Conservation (phyloP, 805 yeast species). For the Yarrowia deformans region DNA sequence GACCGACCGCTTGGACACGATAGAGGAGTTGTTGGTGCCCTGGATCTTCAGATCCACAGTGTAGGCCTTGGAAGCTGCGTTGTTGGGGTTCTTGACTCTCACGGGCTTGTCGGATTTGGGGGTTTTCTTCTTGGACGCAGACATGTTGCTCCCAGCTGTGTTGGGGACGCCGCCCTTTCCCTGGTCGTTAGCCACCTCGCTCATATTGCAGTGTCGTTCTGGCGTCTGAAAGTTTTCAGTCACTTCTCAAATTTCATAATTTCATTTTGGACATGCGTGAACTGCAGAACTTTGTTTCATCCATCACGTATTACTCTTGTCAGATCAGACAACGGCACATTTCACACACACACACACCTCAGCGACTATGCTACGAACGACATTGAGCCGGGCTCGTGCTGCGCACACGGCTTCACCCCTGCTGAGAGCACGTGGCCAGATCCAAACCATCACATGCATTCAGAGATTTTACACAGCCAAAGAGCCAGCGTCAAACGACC, state of each 20-base stretch:
- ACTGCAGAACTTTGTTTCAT: slow-evolving; percentile 17
- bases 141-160: neutral
- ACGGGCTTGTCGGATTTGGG: slow-evolving; percentile 1
- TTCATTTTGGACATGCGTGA: slow-evolving; percentile 12
- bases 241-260: neutral
- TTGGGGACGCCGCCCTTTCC: neutral
- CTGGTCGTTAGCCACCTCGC: slow-evolving; percentile 13
- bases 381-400: slow-evolving; percentile 5
- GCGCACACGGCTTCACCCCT: neutral
- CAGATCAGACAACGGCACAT: slow-evolving; percentile 5
- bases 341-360: slow-evolving; percentile 5
- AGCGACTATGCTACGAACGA: slow-evolving; percentile 24
- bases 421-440: neutral
- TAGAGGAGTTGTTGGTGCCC: slow-evolving; percentile 83
- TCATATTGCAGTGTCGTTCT: slow-evolving; percentile 5
- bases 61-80: slow-evolving; percentile 14
- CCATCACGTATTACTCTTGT: neutral
- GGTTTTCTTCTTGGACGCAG: neutral
- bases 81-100: slow-evolving; percentile 18
- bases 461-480: neutral
- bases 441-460: neutral
- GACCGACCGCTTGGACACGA: slow-evolving; percentile 82
- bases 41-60: slow-evolving; percentile 56
- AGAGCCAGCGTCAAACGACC: neutral
- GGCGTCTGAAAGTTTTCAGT: slow-evolving; percentile 7